Conservation (phyloP, 345 rosid genomes). For the Barbarea vulgaris region DNA sequence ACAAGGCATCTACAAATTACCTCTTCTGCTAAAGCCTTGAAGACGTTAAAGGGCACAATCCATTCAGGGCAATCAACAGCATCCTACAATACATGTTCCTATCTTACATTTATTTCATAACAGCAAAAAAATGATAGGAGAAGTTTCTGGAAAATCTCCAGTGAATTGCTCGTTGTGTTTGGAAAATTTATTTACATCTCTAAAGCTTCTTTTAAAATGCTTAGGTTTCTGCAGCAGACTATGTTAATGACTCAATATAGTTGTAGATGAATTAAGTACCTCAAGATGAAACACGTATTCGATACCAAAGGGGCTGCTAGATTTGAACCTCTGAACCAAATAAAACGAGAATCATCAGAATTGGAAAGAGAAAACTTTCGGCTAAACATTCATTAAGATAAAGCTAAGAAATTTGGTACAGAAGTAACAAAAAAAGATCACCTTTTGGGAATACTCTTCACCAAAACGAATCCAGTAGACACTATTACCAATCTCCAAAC, state of each 20-base stretch:
- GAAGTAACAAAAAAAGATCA: conserved; percentile 24
- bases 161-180: neutral
- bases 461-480: conserved; percentile 92
- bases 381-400: neutral
- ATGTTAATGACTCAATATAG: conserved; percentile 7
- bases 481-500: conserved; percentile 69
- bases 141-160: neutral
- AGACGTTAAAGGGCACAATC: conserved; percentile 92
- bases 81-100: conserved; percentile 57
- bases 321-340: conserved; percentile 71
- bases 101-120: neutral
- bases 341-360: conserved; percentile 28
- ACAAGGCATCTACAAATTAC: conserved; percentile 37
- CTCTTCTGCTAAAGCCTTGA: conserved; percentile 94
- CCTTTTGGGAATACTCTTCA: conserved; percentile 82
- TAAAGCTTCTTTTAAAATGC: conserved; percentile 1
- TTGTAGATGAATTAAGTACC: conserved; percentile 47
- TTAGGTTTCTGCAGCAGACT: conserved; percentile 8
- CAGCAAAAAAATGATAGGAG: neutral
- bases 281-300: conserved; percentile 90
- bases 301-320: conserved; percentile 81
- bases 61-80: conserved; percentile 99
- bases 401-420: neutral
- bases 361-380: neutral
- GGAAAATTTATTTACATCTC: neutral